phyloP scores from a whole-genome alignment of 768 basidiomycete genomes.

The Omphalotus guepiniiformis region DNA sequence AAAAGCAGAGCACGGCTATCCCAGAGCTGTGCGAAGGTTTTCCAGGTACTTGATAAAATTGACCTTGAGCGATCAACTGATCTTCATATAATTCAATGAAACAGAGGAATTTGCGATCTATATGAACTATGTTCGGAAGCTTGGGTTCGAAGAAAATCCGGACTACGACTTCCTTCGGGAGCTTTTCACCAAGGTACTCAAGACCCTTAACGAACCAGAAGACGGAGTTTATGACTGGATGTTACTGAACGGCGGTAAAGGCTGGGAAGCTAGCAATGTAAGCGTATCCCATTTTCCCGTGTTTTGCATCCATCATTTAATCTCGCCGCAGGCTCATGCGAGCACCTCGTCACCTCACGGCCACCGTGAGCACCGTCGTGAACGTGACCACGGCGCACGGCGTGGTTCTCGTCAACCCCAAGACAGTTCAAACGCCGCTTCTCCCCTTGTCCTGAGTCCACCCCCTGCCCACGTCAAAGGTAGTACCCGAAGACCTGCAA shows the following conservation, averaged over 20 bases:
- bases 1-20: conserved; percentile 93
- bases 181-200: conserved; percentile 87
- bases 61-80: conserved; percentile 4
- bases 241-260: conserved; percentile 89
- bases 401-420: conserved; percentile 52
- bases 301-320: conserved; percentile 26
- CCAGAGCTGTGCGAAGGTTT: conserved; percentile 94
- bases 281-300: conserved; percentile 25
- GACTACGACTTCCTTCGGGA: conserved; percentile 98
- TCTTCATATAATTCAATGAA: not conserved
- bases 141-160: conserved; percentile 95
- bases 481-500: conserved; percentile 43
- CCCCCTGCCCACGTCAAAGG: conserved; percentile 63
- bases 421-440: conserved; percentile 49
- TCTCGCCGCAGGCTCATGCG: conserved; percentile 47
- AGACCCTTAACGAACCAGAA: conserved; percentile 81
- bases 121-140: conserved; percentile 98
- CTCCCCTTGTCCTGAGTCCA: conserved; percentile 62
- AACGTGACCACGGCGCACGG: conserved; percentile 44
- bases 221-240: conserved; percentile 98
- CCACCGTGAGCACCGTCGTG: conserved; percentile 56
- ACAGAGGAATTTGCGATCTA: conserved; percentile 97
- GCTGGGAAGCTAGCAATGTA: conserved; percentile 89
- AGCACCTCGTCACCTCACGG: conserved; percentile 52
- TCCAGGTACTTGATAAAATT: conserved; percentile 56